Evolutionary conservation across 2,329 filamentous ascomycete genomes (phyloP).

Genomic region (Verticillium nonalfalfae): DNA sequence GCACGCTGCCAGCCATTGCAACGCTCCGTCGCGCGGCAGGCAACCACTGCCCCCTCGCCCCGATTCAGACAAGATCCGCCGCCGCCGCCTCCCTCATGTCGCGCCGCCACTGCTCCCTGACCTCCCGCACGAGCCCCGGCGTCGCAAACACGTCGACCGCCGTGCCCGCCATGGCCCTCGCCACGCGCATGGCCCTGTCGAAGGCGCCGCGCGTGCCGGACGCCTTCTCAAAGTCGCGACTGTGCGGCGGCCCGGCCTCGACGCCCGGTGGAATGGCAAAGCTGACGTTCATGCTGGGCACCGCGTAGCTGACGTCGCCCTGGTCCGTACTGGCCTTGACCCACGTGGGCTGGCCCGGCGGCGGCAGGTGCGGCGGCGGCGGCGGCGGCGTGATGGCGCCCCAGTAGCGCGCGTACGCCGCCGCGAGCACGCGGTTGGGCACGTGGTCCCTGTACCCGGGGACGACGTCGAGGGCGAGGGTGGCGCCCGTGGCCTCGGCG

Average conservation of each 20-base stretch:
- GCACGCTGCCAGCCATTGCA: too few relatives aligned
- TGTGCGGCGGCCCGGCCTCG: constrained; percentile 13
- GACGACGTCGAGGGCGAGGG: constrained; percentile 31
- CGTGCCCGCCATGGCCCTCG: constrained; percentile 15
- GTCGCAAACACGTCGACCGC: constrained; percentile 15
- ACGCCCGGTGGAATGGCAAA: constrained; percentile 41
- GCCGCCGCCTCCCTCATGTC: constrained; percentile 13
- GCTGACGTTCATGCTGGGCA: constrained; percentile 47
- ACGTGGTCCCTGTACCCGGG: constrained; percentile 48
- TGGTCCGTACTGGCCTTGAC: constrained; percentile 54
- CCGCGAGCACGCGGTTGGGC: constrained; percentile 42
- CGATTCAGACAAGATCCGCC: not conserved
- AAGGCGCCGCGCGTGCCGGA: constrained; percentile 14
- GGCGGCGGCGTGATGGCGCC: constrained; percentile 27
- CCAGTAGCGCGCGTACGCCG: constrained; percentile 36
- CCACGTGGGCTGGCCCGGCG: constrained; percentile 30
- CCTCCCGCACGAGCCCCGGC: constrained; percentile 13
- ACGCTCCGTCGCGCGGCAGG: too few relatives aligned
- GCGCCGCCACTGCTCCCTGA: constrained; percentile 14
- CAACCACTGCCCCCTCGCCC: too few relatives aligned
- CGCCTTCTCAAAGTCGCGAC: constrained; percentile 15
- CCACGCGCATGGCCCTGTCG: constrained; percentile 14
- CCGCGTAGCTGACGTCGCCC: constrained; percentile 50
- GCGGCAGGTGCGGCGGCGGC: constrained; percentile 17
- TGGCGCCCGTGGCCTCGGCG: constrained; percentile 37